Percentiles rank a stretch among this genome's conserved stretches.
Conservation (phyloP, 164 flowering plant species). For the Brasenia schreberi region DNA sequence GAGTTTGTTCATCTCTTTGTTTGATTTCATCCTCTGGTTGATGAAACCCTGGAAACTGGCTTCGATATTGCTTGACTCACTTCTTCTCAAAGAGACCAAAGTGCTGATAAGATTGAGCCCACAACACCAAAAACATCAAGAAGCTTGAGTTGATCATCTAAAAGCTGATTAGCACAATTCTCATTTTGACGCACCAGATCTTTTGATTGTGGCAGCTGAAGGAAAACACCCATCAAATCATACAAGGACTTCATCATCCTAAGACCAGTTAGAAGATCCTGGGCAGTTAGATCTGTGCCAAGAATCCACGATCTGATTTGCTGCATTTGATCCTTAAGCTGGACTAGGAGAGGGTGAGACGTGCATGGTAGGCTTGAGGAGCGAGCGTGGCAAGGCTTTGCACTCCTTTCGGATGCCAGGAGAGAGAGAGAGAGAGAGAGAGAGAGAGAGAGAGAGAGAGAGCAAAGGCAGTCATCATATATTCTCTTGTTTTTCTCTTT, state of each 20-base stretch:
- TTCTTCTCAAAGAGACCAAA: slow-evolving; percentile 38
- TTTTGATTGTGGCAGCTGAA: slow-evolving; percentile 47
- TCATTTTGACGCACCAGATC: slow-evolving; percentile 32
- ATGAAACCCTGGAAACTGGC: slow-evolving; percentile 14
- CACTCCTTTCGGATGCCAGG: background rate
- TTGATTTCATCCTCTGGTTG: slow-evolving; percentile 24
- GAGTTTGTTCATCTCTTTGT: slow-evolving; percentile 29
- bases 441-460: background rate
- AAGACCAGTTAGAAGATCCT: slow-evolving; percentile 28
- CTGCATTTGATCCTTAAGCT: slow-evolving; percentile 38
- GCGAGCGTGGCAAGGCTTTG: slow-evolving; percentile 40
- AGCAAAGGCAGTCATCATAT: background rate
- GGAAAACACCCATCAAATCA: slow-evolving; percentile 31
- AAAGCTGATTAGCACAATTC: slow-evolving; percentile 38
- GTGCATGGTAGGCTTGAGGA: slow-evolving; percentile 74
- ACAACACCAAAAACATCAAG: slow-evolving; percentile 59
- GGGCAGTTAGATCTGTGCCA: slow-evolving; percentile 18
- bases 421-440: background rate
- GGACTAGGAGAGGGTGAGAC: slow-evolving; percentile 56
- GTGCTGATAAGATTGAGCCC: slow-evolving; percentile 32
- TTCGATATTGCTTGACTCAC: slow-evolving; percentile 16
- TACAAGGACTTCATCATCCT: slow-evolving; percentile 24
- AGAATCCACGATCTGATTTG: slow-evolving; percentile 25
- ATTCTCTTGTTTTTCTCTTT: background rate
- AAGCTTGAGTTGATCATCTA: slow-evolving; percentile 47